phyloP scores from a whole-genome alignment of 495 filamentous ascomycete genomes.

The Daldinia childiae region DNA sequence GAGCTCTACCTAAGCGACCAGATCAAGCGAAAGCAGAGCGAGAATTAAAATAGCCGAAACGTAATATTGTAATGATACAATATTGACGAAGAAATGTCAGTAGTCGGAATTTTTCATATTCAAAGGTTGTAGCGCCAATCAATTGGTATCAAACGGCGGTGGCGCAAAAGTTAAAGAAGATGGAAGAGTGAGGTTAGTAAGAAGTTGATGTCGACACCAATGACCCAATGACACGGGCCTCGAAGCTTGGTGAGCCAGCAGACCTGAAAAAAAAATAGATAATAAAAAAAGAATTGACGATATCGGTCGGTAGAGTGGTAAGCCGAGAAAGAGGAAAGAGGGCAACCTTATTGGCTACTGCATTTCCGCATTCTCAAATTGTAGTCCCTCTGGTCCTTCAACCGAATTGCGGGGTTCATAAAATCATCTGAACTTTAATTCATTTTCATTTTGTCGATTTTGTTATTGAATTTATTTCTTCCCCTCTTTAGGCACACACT shows the following conservation, averaged over 20 bases:
- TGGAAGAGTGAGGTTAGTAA: constrained; percentile 19
- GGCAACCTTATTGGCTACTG: constrained; percentile 36
- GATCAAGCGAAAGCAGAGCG: constrained; percentile 4
- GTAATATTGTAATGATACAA: constrained; percentile 21
- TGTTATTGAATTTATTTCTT: constrained; percentile 11
- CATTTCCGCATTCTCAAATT: constrained; percentile 43
- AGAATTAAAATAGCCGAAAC: constrained; percentile 13
- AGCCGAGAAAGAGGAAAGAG: constrained; percentile 39
- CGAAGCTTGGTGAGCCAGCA: constrained; percentile 15
- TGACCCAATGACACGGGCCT: constrained; percentile 20
- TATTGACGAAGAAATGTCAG: constrained; percentile 33
- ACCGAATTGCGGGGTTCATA: constrained; percentile 43
- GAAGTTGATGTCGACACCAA: constrained; percentile 35
- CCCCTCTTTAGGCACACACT: not conserved
- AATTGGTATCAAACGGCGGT: constrained; percentile 34
- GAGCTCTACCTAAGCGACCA: constrained; percentile 5
- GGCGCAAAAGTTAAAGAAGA: constrained; percentile 37
- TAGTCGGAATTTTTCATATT: constrained; percentile 19
- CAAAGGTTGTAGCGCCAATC: constrained; percentile 34
- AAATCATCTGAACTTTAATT: constrained; percentile 15
- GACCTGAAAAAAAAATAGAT: constrained; percentile 26
- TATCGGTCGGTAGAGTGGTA: constrained; percentile 47
- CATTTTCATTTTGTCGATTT: constrained; percentile 8
- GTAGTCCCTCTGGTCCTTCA: constrained; percentile 32
- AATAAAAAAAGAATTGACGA: constrained; percentile 38